phyloP scores from a whole-genome alignment of 2,329 filamentous ascomycete genomes.

The Neofusicoccum ribis region DNA sequence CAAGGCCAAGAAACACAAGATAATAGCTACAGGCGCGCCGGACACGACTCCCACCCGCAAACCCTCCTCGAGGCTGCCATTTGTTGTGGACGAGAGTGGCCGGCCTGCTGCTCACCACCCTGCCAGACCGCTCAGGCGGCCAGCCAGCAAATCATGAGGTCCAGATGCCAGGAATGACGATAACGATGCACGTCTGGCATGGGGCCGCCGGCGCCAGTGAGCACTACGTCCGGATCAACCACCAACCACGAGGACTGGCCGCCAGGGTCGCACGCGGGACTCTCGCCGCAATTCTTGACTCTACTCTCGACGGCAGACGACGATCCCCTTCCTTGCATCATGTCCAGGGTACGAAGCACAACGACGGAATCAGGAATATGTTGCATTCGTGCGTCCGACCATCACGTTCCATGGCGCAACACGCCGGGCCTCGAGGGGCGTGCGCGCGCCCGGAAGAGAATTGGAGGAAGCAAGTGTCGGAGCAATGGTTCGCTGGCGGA shows the following conservation, averaged over 20 bases:
- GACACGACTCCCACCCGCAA: not conserved
- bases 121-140: slow-evolving; percentile 3
- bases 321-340: slow-evolving; percentile 6
- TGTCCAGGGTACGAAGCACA: slow-evolving; percentile 5
- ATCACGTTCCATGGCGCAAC: not conserved
- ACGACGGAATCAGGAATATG: not conserved
- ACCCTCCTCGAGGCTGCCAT: not conserved
- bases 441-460: not conserved
- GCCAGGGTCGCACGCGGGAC: not conserved
- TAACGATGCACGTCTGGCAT: slow-evolving; percentile 10
- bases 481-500: not conserved
- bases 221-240: slow-evolving; percentile 16
- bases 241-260: slow-evolving; percentile 6
- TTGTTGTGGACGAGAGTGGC: not conserved
- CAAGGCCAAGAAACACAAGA: slow-evolving; percentile 4
- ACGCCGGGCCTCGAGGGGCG: not conserved
- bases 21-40: slow-evolving; percentile 3
- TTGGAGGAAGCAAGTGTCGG: not conserved
- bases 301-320: not conserved
- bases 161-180: not conserved
- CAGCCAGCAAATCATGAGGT: not conserved
- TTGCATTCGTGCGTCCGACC: slow-evolving; percentile 9
- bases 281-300: not conserved
- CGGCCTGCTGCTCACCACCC: not conserved
- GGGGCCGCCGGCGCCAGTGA: slow-evolving; percentile 2